These are phyloP conservation scores for Holtermanniella nyarrowii DNA, from an alignment of 768 basidiomycete species.

Conservation along the genomic window DNA sequence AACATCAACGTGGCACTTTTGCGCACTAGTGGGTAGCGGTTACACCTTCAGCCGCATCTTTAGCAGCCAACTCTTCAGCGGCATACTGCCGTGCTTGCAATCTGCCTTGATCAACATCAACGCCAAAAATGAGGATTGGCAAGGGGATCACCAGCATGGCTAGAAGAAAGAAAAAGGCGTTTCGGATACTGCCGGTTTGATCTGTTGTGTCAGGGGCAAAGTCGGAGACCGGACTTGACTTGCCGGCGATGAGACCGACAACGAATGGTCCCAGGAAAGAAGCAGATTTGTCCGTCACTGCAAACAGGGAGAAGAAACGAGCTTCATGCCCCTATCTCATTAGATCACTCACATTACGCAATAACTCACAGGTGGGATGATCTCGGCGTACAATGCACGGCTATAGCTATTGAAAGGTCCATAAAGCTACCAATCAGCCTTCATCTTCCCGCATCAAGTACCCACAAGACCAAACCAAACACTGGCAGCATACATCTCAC, in stretches of 20 bases:
- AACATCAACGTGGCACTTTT: too few species aligned
- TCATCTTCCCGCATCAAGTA: not conserved
- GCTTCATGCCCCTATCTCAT: conserved; percentile 62
- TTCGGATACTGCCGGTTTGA: conserved; percentile 79
- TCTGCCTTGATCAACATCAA: not conserved
- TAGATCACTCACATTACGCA: not conserved
- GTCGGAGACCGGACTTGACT: not conserved
- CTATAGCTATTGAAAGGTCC: conserved; percentile 89
- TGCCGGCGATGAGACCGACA: conserved; percentile 65
- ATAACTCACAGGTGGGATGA: conserved; percentile 56
- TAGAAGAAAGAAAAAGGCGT: conserved; percentile 79
- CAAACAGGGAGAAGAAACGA: conserved; percentile 72
- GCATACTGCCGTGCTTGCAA: not conserved
- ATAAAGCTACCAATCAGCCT: conserved; percentile 47
- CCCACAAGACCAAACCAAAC: conserved; percentile 62
- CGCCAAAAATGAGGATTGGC: conserved; percentile 50
- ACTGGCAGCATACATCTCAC: conserved; percentile 76
- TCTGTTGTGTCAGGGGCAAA: conserved; percentile 42
- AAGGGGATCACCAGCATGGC: conserved; percentile 70
- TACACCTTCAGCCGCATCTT: too few species aligned
- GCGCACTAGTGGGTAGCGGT: too few species aligned
- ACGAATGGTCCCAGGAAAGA: conserved; percentile 85
- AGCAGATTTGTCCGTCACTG: conserved; percentile 75
- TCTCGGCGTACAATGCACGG: conserved; percentile 71
- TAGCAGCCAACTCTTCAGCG: not conserved